Evolutionary conservation across 148 eudicot species (phyloP).

Genomic region (Arctostaphylos glauca): DNA sequence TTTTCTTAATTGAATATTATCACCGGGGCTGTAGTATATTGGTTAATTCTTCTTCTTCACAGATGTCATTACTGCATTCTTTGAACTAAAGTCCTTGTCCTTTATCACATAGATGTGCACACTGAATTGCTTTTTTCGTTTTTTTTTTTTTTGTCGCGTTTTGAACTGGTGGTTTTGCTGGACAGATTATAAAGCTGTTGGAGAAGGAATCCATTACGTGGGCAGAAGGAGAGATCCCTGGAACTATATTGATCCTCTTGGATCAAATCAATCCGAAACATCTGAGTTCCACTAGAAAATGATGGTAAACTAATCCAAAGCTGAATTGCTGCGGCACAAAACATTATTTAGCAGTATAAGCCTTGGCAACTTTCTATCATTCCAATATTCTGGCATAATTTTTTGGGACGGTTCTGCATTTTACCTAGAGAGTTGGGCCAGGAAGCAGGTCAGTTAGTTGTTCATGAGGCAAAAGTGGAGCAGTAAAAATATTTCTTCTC

Average conservation of each 20-base stretch:
- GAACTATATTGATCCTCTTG: conserved; percentile 26
- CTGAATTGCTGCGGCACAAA: neutral
- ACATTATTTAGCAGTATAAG: neutral
- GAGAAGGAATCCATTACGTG: conserved; percentile 39
- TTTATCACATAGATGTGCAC: neutral
- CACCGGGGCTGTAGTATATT: neutral
- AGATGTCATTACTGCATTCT: too few species aligned
- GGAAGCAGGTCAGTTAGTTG: neutral
- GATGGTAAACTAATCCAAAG: neutral
- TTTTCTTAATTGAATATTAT: too few species aligned
- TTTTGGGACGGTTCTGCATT: neutral
- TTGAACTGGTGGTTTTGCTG: neutral
- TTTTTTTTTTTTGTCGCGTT: neutral
- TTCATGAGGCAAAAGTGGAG: neutral
- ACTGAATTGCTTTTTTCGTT: neutral
- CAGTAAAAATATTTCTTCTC: neutral
- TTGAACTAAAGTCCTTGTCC: neutral
- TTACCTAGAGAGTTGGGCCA: neutral
- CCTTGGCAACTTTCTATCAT: neutral
- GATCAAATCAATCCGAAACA: conserved; percentile 33
- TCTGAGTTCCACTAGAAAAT: conserved; percentile 27
- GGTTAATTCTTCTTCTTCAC: neutral
- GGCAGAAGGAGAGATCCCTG: conserved; percentile 32
- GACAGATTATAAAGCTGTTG: conserved; percentile 36
- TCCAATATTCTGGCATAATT: neutral